Evolutionary conservation across 305 asterid species (phyloP).

Genomic region (Rubia peregrina): DNA sequence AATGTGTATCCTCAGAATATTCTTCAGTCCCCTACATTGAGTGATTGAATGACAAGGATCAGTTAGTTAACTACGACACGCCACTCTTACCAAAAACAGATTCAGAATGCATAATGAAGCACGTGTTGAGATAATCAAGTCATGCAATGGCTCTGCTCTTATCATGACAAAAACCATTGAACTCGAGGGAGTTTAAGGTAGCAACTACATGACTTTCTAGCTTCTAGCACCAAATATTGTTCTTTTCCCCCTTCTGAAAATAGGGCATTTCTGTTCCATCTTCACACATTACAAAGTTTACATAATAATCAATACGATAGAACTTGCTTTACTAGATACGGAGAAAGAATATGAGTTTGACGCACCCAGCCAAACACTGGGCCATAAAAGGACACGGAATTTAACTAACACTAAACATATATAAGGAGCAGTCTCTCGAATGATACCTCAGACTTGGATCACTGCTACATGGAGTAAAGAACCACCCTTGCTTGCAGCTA

Average conservation of each 20-base stretch:
- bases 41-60: background rate
- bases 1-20: conserved; percentile 75
- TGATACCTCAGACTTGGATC: conserved; percentile 50
- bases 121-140: background rate
- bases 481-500: conserved; percentile 99
- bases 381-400: background rate
- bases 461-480: conserved; percentile 96
- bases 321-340: background rate
- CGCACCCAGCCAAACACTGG: background rate
- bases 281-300: background rate
- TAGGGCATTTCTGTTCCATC: background rate
- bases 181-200: background rate
- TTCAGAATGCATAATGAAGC: background rate
- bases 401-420: background rate
- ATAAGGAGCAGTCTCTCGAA: background rate
- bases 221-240: background rate
- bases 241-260: background rate
- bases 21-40: conserved; percentile 77
- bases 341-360: background rate
- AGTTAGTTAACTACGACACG: background rate
- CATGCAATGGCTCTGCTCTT: background rate
- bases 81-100: background rate
- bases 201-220: background rate
- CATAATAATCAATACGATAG: background rate
- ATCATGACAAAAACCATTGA: background rate